A percentile compares a stretch with the other conserved stretches of the same genome.
Evolutionary conservation across 2,329 filamentous ascomycete species (phyloP).

Genomic region (Trichoderma sp.): DNA sequence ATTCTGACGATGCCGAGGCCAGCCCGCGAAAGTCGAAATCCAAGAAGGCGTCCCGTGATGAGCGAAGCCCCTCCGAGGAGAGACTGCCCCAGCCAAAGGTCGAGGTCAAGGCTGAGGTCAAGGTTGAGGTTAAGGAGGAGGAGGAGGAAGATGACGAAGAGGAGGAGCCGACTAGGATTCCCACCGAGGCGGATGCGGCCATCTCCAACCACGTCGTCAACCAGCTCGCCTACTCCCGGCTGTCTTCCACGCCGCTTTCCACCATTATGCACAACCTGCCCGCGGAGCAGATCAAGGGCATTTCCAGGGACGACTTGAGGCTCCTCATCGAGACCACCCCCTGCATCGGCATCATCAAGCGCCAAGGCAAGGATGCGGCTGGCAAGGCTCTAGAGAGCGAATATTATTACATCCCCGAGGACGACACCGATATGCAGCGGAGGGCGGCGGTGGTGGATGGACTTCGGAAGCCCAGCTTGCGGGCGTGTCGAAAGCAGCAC

Average conservation of each 20-base stretch:
- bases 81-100: not conserved
- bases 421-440: slow-evolving; percentile 76
- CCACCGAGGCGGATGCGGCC: slow-evolving; percentile 40
- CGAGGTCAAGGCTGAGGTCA: not conserved
- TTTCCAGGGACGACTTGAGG: slow-evolving; percentile 66
- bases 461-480: slow-evolving; percentile 82
- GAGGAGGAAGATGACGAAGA: slow-evolving; percentile 18
- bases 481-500: slow-evolving; percentile 91
- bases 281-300: slow-evolving; percentile 53
- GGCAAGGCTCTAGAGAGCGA: slow-evolving; percentile 93
- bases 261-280: slow-evolving; percentile 88
- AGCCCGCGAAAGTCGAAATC: slow-evolving; percentile 1
- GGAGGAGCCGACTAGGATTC: not conserved
- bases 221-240: slow-evolving; percentile 90
- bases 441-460: slow-evolving; percentile 82
- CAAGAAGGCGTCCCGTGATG: not conserved
- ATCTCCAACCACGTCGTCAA: slow-evolving; percentile 88
- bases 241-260: slow-evolving; percentile 88
- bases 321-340: slow-evolving; percentile 70
- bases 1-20: slow-evolving; percentile 19
- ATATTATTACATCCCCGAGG: slow-evolving; percentile 93
- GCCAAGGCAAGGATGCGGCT: slow-evolving; percentile 93
- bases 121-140: slow-evolving; percentile 9
- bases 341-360: slow-evolving; percentile 84
- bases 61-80: not conserved